Base-by-base conservation (phyloP, 495 filamentous ascomycete species). In the Daldinia decipiens region DNA sequence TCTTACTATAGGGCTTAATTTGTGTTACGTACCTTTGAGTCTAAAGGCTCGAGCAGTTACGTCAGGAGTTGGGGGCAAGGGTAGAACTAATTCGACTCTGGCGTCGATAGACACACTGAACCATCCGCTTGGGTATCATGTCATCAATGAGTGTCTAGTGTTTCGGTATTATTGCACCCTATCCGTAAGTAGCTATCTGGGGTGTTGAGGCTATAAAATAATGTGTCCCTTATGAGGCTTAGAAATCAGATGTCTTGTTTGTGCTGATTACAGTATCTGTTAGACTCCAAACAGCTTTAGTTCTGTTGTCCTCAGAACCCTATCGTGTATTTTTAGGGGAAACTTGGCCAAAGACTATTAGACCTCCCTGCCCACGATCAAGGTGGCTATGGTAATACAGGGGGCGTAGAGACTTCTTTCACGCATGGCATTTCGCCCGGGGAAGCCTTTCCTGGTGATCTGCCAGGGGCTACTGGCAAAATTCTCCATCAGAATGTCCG, bases 331-430 rank as follows among this genome's bases (percentile, higher is more conserved):
- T 67, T 45, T 45, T 2, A 40, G 21, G 13, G 27, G 8, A 39
- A 59, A 54, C 38, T 47, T 21, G n/a, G 26, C 55, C 55, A 57
- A 54, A 34, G 45, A 40, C 12, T 39, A 6, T 59, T 31, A 29
- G 17, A 56, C 24, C 38, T 55, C 7, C 47, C 5, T 31, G 54
- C 55, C 39, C 64, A 52, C 21, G 36, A 32, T 17, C 21, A 56
- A 27, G 17, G 29, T 53, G 38, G 27, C 59, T 50, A 56, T 67
- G 64, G 59, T 50, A 43, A 39, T 68, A 65, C 51, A 61, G 60
- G 65, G 55, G 65, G 65, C 70, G 65, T 55, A 68, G 39, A 40
- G 5, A 38, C 51, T 29, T 39, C 43, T 53, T 52, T 53, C n/a
- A 29, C 50, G 26, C 32, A 39, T 65, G 39, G 45, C 40, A 47